These are phyloP conservation scores for Gelatoporia subvermispora DNA, from an alignment of 768 basidiomycete genomes.

Conservation along the genomic window DNA sequence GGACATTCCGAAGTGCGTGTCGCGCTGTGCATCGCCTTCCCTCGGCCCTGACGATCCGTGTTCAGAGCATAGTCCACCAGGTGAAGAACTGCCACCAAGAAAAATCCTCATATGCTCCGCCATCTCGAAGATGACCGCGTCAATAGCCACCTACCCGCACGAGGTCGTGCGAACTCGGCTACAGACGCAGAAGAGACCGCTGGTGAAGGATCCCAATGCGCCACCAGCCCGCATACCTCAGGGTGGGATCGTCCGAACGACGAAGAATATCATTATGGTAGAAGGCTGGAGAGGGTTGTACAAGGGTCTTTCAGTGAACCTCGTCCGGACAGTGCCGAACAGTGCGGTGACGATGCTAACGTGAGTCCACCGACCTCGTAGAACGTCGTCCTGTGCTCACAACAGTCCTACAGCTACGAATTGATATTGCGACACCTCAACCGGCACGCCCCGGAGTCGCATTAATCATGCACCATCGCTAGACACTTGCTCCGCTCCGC, in stretches of 20 bases:
- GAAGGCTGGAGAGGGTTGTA: conserved; percentile 92
- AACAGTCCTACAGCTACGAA: conserved; percentile 19
- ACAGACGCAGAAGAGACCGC: conserved; percentile 75
- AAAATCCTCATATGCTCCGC: conserved; percentile 87
- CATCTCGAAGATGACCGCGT: conserved; percentile 94
- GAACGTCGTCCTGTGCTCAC: not conserved
- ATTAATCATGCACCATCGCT: not conserved
- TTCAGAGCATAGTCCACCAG: conserved; percentile 43
- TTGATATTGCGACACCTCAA: conserved; percentile 25
- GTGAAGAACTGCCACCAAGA: conserved; percentile 43
- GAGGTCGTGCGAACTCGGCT: conserved; percentile 98
- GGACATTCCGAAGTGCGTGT: conserved; percentile 69
- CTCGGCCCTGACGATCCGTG: not conserved
- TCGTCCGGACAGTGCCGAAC: conserved; percentile 92
- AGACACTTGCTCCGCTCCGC: not conserved
- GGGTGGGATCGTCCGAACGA: conserved; percentile 71
- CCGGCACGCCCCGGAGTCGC: conserved; percentile 5
- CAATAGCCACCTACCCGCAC: conserved; percentile 94
- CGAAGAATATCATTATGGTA: conserved; percentile 63
- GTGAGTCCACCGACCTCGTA: conserved; percentile 39
- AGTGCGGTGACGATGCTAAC: conserved; percentile 95
- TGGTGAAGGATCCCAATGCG: conserved; percentile 26
- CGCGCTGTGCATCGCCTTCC: not conserved
- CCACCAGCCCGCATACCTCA: conserved; percentile 37
- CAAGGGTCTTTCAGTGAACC: conserved; percentile 89